Percentiles rank a stretch among this genome's conserved stretches.
These are phyloP conservation scores for Cocos nucifera DNA, from an alignment of 176 grass and related monocot species.

Conservation along the genomic window DNA sequence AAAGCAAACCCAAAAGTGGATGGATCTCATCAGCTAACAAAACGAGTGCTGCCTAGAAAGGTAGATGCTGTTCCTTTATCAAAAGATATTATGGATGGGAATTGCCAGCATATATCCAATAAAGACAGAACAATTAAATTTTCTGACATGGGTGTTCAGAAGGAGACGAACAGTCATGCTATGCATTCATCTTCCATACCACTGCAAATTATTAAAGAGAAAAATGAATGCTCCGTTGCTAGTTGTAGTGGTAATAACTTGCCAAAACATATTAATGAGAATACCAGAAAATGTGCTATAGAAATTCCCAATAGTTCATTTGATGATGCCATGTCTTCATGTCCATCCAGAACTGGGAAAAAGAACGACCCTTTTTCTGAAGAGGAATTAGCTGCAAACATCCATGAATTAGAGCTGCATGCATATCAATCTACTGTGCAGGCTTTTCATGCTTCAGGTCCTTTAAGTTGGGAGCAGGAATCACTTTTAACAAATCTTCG, in stretches of 20 bases:
- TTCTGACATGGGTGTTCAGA: conserved; percentile 7
- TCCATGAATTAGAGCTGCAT: conserved; percentile 57
- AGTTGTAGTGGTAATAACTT: conserved; percentile 47
- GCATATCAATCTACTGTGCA: conserved; percentile 55
- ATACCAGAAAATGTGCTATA: conserved; percentile 1
- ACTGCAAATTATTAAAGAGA: conserved; percentile 25
- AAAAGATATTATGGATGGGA: conserved; percentile 1
- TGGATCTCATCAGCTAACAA: conserved; percentile 12
- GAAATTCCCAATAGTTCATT: not conserved
- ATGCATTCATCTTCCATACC: conserved; percentile 4
- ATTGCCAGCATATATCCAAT: conserved; percentile 4
- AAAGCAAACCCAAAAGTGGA: conserved; percentile 12
- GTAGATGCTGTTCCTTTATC: conserved; percentile 2
- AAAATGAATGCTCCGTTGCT: conserved; percentile 51
- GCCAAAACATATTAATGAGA: conserved; percentile 5
- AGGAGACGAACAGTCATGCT: not conserved
- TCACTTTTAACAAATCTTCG: conserved; percentile 74
- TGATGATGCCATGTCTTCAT: conserved; percentile 40
- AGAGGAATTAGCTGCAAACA: conserved; percentile 12
- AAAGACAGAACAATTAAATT: conserved; percentile 9
- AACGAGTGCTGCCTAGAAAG: not conserved
- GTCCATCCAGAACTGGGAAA: conserved; percentile 19
- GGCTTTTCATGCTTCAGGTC: conserved; percentile 55
- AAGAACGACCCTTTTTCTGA: not conserved
- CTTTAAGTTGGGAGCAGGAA: conserved; percentile 75